Conservation (phyloP, 2,329 filamentous ascomycete species). For the Paraconiothyrium sp. region DNA sequence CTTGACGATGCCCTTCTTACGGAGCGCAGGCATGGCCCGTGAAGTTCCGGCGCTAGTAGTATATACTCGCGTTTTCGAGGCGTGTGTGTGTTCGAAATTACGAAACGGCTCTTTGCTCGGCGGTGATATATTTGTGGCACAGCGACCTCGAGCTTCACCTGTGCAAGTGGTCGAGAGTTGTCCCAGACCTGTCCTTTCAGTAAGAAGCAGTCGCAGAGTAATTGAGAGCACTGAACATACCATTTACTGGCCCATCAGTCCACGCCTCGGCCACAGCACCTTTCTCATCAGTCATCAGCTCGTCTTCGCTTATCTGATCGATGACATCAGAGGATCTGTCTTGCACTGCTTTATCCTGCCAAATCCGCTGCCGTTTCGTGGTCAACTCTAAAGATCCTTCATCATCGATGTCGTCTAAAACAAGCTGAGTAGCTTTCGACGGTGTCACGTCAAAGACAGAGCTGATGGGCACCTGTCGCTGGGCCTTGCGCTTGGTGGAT, state of each 20-base stretch:
- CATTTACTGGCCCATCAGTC: not conserved
- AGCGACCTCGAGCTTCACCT: constrained; percentile 13
- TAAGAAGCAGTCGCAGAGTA: not conserved
- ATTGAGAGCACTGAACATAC: not conserved
- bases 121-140: not conserved
- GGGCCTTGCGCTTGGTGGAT: constrained; percentile 18
- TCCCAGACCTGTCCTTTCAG: constrained; percentile 10
- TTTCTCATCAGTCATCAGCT: constrained; percentile 5
- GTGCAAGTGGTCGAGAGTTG: constrained; percentile 12
- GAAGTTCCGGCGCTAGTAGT: not conserved
- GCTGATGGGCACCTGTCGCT: constrained; percentile 10
- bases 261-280: not conserved
- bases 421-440: constrained; percentile 8
- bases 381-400: constrained; percentile 18
- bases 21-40: constrained; percentile 18
- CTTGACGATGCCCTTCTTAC: constrained; percentile 22
- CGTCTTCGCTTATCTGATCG: constrained; percentile 1
- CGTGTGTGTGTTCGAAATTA: not conserved
- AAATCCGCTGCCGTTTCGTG: constrained; percentile 24
- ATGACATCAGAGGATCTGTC: not conserved
- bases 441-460: constrained; percentile 6
- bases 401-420: constrained; percentile 21
- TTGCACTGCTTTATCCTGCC: not conserved
- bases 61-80: constrained; percentile 19
- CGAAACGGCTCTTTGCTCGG: constrained; percentile 5